Base-by-base conservation (phyloP, 352 stramenopile species). In the Globisporangium nagaii region DNA sequence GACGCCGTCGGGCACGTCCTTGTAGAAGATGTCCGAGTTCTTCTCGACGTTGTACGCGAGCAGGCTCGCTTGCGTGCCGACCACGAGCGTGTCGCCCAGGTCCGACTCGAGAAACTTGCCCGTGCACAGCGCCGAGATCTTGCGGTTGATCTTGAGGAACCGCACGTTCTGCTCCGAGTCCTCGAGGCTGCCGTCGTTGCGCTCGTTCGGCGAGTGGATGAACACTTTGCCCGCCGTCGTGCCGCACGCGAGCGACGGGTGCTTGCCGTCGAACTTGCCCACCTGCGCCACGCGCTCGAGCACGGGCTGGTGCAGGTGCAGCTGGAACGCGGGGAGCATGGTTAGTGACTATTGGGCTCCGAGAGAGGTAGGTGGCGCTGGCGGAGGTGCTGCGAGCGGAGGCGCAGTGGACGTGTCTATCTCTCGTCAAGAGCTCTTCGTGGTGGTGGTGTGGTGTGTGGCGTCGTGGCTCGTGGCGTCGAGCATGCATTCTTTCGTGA, bases 21-120 rank as follows among this genome's bases (percentile, higher is more conserved):
- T 94, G 72, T 93, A 98, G 68, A 97, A 98, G 19, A 95, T 89
- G 47, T 98, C 91, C 43, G 82, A 87, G 68, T 98, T 98, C 41
- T 94, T 92, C 57, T 97, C 86, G 10, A 97, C 83, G 56, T 97
- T 88, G 70, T 97, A 97, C 5, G 84, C 88, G 17, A 97, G 63
- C 20, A 98, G 55, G 72, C 86, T 98, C 35, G 81, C 88, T 52
- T 95, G 70, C 17, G 87, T 96, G 37, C 90, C 89, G 22, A 97
- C 83, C 20, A 97, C 69, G 22, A 98, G 77, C 32, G 76, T 88
- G 60, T 97, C 90, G 12, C 70, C 70, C 2, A 56, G 53, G 45
- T 93, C 81, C 1, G 64, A 22, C 6, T 67, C 60, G 10, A 79
- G 67, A 22, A 94, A 90, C 44, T 80, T 86, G 31, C 87, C 86